Base-by-base conservation (phyloP, 176 grass and related monocot species). In the Cocos nucifera region DNA sequence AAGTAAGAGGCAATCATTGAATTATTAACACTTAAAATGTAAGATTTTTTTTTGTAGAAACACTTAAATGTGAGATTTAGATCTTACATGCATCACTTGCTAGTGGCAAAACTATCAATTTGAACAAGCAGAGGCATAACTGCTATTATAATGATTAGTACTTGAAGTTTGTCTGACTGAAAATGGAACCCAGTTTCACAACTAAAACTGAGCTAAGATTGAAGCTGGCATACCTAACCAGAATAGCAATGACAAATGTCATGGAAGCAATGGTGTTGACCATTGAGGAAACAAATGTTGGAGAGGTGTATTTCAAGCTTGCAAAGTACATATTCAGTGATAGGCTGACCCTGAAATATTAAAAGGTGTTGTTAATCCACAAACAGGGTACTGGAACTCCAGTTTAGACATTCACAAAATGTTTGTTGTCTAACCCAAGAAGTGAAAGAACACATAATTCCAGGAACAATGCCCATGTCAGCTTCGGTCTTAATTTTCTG, bases 261-360 rank as follows among this genome's bases (percentile, higher is more conserved):
- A 97, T 88, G 0, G 87, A 79, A 20, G 84, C 73, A 3, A 97
- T 4, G 17, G 84, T 85, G 65, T 97, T 97, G 54, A 85, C 59
- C 78, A 97, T 50, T 25, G 93, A 80, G 2, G 78, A 55, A 19
- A 97, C 81, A 51, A 97, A 97, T 7, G 84, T 83, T 1, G 93
- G 81, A 58, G 93, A 97, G 14, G 93, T 97, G 71, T 85, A 92
- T 51, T 67, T 91, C 19, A 97, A 59, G 60, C 87, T 97, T 23
- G 87, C 50, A 55, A 91, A 97, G 59, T 97, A 97, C 87, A 97
- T 88, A 65, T 97, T 97, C 55, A 97, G 78, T 39, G 87, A 91
- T 48, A 91, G 32, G 66, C 93, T 91, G 70, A 85, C 78, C 59
- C 87, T 97, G 84, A 77, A 81, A 39, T 10, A 67, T 17, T 2